Evolutionary conservation across 2,329 filamentous ascomycete species (phyloP), one percentile per base, ranked within the genome.

Genomic region (Dryadomyces quercivorus): DNA sequence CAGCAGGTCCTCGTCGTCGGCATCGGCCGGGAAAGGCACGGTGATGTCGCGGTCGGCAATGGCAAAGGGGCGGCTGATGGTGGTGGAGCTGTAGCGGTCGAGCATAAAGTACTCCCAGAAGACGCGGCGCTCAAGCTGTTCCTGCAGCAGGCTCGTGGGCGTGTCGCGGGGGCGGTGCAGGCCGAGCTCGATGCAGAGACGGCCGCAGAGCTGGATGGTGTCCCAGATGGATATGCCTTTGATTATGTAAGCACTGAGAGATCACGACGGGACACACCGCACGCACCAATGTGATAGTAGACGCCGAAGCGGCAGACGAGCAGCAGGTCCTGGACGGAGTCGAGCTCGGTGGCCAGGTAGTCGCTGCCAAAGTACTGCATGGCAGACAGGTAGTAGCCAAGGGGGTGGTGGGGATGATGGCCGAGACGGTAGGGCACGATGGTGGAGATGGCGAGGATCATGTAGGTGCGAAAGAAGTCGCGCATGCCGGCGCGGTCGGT

Each of bases 21-120:
- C 50, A 26, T 52, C 50, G n/a, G 50, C 50, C 9, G 13, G 26
- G 10, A 52, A 43, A 53, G 36, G 44, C 20, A 70, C 62, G 2
- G 62, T 59, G 26, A 74, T 71, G 20, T 70, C 68, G 18, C 61
- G 55, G 52, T 74, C 72, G 1, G 64, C 59, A 6, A 74, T 70
- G 0, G 71, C 67, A 54, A 71, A 71, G 0, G 70, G 71, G 2
- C 71, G 67, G 38, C 66, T 67, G 0, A 74, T 61, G 1, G 68
- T 70, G 0, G 65, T 66, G 1, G 71, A 73, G 56, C 67, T 72
- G 46, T 74, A 73, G 18, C 70, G 62, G 55, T 73, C 70, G 15
- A 72, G 67, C n/a, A 72, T 63, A 52, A 73, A 74, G 57, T 68
- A 71, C 43, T 70, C 64, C 72, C 72, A 73, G 57, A 74, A 75